Evolutionary conservation across 2,329 filamentous ascomycete genomes (phyloP).

Genomic region (Colletotrichum somersetense): DNA sequence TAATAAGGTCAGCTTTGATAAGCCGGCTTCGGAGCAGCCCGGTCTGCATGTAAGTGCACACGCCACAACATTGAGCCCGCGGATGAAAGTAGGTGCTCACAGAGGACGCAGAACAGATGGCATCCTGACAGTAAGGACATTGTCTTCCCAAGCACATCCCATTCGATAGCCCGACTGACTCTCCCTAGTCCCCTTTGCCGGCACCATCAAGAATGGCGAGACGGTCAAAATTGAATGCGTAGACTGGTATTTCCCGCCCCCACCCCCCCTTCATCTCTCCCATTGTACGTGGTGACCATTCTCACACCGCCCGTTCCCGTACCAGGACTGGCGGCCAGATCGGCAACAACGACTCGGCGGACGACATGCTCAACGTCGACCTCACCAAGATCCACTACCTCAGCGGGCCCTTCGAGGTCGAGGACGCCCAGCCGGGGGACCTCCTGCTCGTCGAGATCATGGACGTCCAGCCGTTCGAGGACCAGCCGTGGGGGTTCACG

Average conservation of each 20-base stretch:
- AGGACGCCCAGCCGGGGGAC: constrained; percentile 86
- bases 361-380: constrained; percentile 88
- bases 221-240: constrained; percentile 94
- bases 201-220: constrained; percentile 83
- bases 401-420: constrained; percentile 89
- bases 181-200: constrained; percentile 76
- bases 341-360: constrained; percentile 88
- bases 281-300: constrained; percentile 25
- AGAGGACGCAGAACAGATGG: constrained; percentile 81
- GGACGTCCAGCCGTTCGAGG: constrained; percentile 89
- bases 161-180: constrained; percentile 10
- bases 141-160: background rate
- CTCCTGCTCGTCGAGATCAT: constrained; percentile 90
- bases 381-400: constrained; percentile 89
- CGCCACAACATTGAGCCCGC: background rate
- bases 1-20: constrained; percentile 79
- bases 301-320: constrained; percentile 15
- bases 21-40: constrained; percentile 76
- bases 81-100: background rate
- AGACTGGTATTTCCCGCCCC: constrained; percentile 70
- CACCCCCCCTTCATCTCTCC: constrained; percentile 47
- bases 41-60: constrained; percentile 73
- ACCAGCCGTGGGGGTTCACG: constrained; percentile 91
- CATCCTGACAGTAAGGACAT: constrained; percentile 81
- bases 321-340: constrained; percentile 82